Conservation (phyloP, 2,329 filamentous ascomycete species). For the Periconia sp. region DNA sequence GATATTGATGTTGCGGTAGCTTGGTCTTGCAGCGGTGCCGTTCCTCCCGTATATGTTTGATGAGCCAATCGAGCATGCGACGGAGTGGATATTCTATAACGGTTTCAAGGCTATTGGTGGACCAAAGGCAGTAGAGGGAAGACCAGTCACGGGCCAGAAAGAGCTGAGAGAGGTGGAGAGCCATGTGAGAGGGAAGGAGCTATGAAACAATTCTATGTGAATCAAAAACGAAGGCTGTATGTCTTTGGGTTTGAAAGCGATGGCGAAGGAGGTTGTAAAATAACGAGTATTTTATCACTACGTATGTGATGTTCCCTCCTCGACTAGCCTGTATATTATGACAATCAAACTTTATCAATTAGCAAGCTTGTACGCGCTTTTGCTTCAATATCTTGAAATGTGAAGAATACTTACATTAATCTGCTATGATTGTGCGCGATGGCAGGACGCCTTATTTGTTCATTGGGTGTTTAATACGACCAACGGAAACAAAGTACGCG, state of each 20-base stretch:
- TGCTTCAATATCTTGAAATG: too few species aligned
- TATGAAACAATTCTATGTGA: slow-evolving; percentile 26
- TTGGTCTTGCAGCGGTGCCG: slow-evolving; percentile 72
- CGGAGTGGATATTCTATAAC: slow-evolving; percentile 89
- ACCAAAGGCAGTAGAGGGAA: slow-evolving; percentile 58
- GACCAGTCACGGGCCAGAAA: slow-evolving; percentile 46
- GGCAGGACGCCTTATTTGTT: too few species aligned
- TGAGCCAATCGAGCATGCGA: slow-evolving; percentile 87
- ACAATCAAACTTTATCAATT: too few species aligned
- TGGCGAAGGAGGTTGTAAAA: background rate
- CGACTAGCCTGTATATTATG: too few species aligned
- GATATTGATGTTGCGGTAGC: slow-evolving; percentile 44
- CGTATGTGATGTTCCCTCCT: too few species aligned
- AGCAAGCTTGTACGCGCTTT: too few species aligned
- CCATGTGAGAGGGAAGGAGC: slow-evolving; percentile 41
- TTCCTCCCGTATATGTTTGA: slow-evolving; percentile 87
- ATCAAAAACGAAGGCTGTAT: background rate
- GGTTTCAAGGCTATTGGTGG: slow-evolving; percentile 77
- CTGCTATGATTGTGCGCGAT: too few species aligned
- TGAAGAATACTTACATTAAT: too few species aligned
- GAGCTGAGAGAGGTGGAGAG: slow-evolving; percentile 43
- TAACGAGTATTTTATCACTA: too few species aligned
- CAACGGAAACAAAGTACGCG: too few species aligned
- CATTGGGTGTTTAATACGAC: too few species aligned
- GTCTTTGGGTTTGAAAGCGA: background rate